These are phyloP conservation scores for Heliosperma pusillum DNA, from an alignment of 148 eudicot species.

Conservation along the genomic window DNA sequence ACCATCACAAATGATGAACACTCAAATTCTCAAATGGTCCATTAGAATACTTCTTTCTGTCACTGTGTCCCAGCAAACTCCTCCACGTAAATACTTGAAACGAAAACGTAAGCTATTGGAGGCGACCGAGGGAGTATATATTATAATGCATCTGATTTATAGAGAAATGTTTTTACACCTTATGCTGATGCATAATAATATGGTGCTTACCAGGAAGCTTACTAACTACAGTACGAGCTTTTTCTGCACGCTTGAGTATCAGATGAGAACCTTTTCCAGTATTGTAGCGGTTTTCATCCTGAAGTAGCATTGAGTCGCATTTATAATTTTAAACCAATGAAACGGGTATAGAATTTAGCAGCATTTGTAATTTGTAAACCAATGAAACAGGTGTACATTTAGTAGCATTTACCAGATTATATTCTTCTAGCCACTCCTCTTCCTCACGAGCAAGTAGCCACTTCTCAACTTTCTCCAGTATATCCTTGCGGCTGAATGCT, in stretches of 20 bases:
- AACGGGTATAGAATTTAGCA: neutral
- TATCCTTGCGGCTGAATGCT: conserved; percentile 86
- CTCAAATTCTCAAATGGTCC: neutral
- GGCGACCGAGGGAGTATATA: neutral
- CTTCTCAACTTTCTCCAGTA: conserved; percentile 89
- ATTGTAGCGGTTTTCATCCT: conserved; percentile 97
- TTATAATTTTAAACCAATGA: conserved; percentile 11
- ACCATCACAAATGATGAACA: neutral
- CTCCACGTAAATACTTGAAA: too few species aligned
- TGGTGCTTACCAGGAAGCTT: conserved; percentile 79
- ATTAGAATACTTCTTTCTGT: neutral
- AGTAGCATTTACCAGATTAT: conserved; percentile 53
- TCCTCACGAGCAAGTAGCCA: conserved; percentile 94
- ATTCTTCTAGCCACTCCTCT: conserved; percentile 96
- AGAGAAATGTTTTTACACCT: neutral
- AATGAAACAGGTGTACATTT: neutral
- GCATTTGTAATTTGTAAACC: conserved; percentile 12
- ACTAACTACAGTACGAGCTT: conserved; percentile 77
- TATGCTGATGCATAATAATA: neutral
- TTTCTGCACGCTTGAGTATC: conserved; percentile 93
- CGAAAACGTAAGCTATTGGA: neutral
- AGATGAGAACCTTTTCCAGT: conserved; percentile 95
- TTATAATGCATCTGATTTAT: neutral
- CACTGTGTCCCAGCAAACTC: neutral
- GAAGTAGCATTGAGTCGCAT: conserved; percentile 24